Evolutionary conservation across 129 eudicot species (phyloP).

Genomic region (Saposhnikovia divaricata): DNA sequence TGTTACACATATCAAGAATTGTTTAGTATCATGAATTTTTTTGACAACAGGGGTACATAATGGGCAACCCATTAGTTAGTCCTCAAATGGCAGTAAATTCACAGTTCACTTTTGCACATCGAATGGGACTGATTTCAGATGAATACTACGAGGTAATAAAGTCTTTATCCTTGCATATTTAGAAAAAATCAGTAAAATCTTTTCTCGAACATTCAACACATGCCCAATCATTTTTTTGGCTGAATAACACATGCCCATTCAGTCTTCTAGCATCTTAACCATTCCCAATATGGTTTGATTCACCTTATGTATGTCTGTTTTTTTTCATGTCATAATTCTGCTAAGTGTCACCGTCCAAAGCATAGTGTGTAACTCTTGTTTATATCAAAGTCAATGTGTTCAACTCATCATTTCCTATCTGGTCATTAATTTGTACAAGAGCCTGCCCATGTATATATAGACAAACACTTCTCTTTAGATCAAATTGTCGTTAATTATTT

Average conservation of each 20-base stretch:
- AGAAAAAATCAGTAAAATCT: not conserved
- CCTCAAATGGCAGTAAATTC: not conserved
- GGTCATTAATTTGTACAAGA: not conserved
- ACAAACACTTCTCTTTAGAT: not conserved
- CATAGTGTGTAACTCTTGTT: not conserved
- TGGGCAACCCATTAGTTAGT: conserved; percentile 27
- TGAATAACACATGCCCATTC: not conserved
- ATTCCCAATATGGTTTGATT: not conserved
- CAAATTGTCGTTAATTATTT: not conserved
- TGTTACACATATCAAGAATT: not conserved
- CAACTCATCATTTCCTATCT: not conserved
- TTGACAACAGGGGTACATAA: conserved; percentile 21
- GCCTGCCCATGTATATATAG: not conserved
- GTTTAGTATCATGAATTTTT: not conserved
- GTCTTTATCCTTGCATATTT: not conserved
- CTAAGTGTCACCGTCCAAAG: not conserved
- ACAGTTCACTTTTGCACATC: conserved; percentile 24
- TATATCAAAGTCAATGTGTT: too few relatives aligned
- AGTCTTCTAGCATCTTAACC: not conserved
- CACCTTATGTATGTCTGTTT: too few relatives aligned
- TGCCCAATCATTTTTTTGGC: not conserved
- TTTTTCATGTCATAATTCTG: too few relatives aligned
- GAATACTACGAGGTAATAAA: conserved; percentile 24
- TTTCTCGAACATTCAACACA: not conserved
- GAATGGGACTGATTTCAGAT: conserved; percentile 28